Evolutionary conservation across 192 early-diverging fungal genomes (phyloP), one percentile per base, ranked within the genome.

Genomic region (Powellomyces hirtus): DNA sequence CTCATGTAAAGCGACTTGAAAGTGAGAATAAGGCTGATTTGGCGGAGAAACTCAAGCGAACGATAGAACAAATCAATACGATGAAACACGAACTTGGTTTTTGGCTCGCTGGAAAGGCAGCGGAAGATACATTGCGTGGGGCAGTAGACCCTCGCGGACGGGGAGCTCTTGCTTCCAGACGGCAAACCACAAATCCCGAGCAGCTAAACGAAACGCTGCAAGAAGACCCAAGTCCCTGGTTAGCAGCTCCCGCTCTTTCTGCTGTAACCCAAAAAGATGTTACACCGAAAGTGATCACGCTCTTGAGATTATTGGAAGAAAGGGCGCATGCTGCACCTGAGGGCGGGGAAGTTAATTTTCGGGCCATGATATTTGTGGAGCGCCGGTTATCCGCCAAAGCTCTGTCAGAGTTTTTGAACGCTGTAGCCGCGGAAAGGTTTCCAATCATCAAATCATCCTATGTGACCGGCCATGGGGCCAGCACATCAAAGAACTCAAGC

Each of bases 351-450:
- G 29, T 27, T 33, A 68, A 86, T 2, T 89, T 94, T 69, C 91
- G 94, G 40, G 92, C 88, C 2, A 94, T 97, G 51, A 81, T 97
- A 16, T 97, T 97, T 72, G 89, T 91, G 10, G 76, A 84, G 57
- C 76, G 88, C 2, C 80, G 93, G 30, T 73, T 89, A 8, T 89
- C 90, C 0, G 95, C 91, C 0, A 76, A 51, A 22, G 71, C 60
- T 14, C 52, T 81, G 38, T 63, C 75, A 14, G 75, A 88, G 20
- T 59, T 87, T 24, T 62, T 94, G 4, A 73, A 77, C 34, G 29
- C 45, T n/a, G 53, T 76, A 16, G 66, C 70, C 5, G 20, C 60
- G 34, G 36, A 18, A 0, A 58, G 65, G 13, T 76, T 79, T 62
- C 68, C 67, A 31, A 34, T 64, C 18, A 33, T 79, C 22, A 73